Conservation (phyloP, 2,329 filamentous ascomycete species). For the Colletotrichum magnum region DNA sequence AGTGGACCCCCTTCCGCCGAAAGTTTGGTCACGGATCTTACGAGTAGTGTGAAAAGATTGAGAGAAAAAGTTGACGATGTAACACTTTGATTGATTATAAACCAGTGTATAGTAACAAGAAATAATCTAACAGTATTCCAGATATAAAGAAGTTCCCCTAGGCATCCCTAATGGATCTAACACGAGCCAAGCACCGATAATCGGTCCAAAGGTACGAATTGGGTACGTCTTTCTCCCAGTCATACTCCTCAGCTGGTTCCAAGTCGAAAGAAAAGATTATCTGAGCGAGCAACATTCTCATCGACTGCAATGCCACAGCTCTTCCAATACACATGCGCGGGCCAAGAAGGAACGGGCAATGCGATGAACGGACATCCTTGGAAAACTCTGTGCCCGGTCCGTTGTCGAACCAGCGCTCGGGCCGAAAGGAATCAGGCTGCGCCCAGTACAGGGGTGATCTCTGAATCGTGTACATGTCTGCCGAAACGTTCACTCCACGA, state of each 20-base stretch:
- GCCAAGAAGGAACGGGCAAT: slow-evolving; percentile 49
- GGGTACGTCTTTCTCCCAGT: slow-evolving; percentile 5
- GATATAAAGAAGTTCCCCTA: too few relatives aligned
- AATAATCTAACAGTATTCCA: too few relatives aligned
- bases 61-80: too few relatives aligned
- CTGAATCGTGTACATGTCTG: slow-evolving; percentile 50
- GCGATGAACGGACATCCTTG: slow-evolving; percentile 42
- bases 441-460: slow-evolving; percentile 49
- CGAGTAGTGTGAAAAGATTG: too few relatives aligned
- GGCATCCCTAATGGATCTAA: not conserved
- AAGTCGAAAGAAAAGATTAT: not conserved
- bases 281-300: slow-evolving; percentile 11
- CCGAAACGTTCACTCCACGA: slow-evolving; percentile 56
- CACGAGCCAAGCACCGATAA: slow-evolving; percentile 7
- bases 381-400: slow-evolving; percentile 34
- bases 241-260: slow-evolving; percentile 6
- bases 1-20: too few relatives aligned
- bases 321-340: slow-evolving; percentile 50
- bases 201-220: slow-evolving; percentile 24
- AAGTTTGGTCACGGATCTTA: too few relatives aligned
- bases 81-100: too few relatives aligned
- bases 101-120: too few relatives aligned
- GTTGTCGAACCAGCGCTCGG: slow-evolving; percentile 49
- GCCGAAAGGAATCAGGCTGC: slow-evolving; percentile 51
- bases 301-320: slow-evolving; percentile 26